Evolutionary conservation across 139 green algal species (phyloP), one percentile per base, ranked within the genome.

Genomic region (Chlamydomonas sp.): DNA sequence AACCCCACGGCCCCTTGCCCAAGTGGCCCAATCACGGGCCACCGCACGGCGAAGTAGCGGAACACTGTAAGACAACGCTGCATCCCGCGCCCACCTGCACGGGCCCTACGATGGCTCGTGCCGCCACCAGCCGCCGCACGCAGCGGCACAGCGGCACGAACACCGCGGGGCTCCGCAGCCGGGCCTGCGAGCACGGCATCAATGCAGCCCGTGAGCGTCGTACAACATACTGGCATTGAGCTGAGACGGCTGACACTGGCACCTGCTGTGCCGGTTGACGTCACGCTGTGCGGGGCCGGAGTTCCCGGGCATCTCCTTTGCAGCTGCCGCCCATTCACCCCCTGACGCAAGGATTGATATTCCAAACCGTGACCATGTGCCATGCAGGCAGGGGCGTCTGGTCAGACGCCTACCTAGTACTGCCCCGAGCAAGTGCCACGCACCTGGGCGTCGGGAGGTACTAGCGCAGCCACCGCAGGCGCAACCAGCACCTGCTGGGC

Each of bases 401-500:
- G 12, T 10, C 66, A 14, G 10, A 71, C 12, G 66, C 10, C 66
- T 14, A 10, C 66, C 66, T 71, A 10, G 66, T 10, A 10, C 66
- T 14, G 10, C 10, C 10, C 66, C 66, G 66, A 71, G 10, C 66
- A 18, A 71, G 12, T 18, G 12, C 66, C 66, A 20, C 80, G 20
- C 80, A 91, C 88, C 88, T 89, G 84, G 3, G 88, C n/a, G 5
- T 88, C 67, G 18, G 67, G 62, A 60, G 89, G 89, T 31, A 91
- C 57, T 4, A 49, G 61, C 8, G 58, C 77, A 59, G 89, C 72
- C 67, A 89, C 72, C 68, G 74, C 71, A 6, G 91, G 91, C 15
- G 90, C 73, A 58, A 90, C 87, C 10, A 92, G 14, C 63, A 93
- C 61, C 72, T 87, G 61, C 78, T 62, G 77, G 3, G 83, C 88